Evolutionary conservation across 495 filamentous ascomycete species (phyloP).

Genomic region (Talaromyces trachyspermus): DNA sequence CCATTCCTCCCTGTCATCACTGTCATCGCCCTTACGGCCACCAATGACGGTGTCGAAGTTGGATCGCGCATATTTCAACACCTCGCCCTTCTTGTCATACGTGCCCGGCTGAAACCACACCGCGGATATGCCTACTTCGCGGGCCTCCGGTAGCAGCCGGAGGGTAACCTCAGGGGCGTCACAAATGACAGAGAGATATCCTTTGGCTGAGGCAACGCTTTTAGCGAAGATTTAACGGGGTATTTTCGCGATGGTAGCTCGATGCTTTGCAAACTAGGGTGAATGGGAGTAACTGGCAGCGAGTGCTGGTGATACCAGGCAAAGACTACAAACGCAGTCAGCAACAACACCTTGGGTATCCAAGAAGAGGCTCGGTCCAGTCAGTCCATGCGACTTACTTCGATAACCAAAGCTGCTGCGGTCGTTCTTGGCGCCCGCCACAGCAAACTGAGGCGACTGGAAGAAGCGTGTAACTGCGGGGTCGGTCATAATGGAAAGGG

Average conservation of each 20-base stretch:
- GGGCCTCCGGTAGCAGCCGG: slow-evolving; percentile 67
- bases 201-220: slow-evolving; percentile 51
- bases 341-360: slow-evolving; percentile 5
- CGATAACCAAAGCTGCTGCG: slow-evolving; percentile 86
- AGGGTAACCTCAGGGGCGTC: slow-evolving; percentile 75
- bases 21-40: slow-evolving; percentile 54
- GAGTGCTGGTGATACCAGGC: slow-evolving; percentile 76
- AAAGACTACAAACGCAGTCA: slow-evolving; percentile 53
- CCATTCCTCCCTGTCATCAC: slow-evolving; percentile 66
- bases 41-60: slow-evolving; percentile 67
- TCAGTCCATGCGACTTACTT: slow-evolving; percentile 44
- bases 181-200: slow-evolving; percentile 77
- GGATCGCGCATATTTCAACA: slow-evolving; percentile 56
- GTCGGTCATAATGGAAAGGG: slow-evolving; percentile 1
- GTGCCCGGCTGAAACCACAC: slow-evolving; percentile 93
- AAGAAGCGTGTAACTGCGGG: slow-evolving; percentile 72
- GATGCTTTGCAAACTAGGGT: slow-evolving; percentile 61
- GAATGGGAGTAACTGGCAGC: slow-evolving; percentile 74
- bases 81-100: slow-evolving; percentile 68
- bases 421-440: slow-evolving; percentile 84
- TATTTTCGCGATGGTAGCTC: slow-evolving; percentile 45
- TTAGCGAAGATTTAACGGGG: slow-evolving; percentile 57
- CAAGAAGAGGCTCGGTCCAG: too few relatives aligned
- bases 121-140: slow-evolving; percentile 64
- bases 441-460: slow-evolving; percentile 72